Conservation (phyloP, 495 filamentous ascomycete genomes). For the Sordaria brevicollis region DNA sequence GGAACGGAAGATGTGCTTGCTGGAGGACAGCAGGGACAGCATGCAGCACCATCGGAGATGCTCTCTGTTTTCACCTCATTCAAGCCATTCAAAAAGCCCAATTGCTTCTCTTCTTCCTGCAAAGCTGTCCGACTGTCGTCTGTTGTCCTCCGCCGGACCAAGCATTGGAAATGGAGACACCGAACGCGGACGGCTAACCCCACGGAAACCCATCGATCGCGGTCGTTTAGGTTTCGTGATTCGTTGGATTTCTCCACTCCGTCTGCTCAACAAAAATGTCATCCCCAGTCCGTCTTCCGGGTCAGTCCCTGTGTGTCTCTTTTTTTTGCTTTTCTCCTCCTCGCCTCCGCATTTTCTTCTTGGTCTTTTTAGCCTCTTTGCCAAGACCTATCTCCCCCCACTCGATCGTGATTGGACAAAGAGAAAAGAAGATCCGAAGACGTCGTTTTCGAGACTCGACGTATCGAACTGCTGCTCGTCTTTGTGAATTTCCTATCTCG, state of each 20-base stretch:
- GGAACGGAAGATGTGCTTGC: not conserved
- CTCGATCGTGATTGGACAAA: not conserved
- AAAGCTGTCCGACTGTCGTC: not conserved
- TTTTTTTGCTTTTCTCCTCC: no score
- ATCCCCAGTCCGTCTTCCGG: not conserved
- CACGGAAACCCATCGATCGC: not conserved
- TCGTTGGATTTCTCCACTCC: not conserved
- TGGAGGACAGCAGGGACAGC: not conserved
- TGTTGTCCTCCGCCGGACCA: not conserved
- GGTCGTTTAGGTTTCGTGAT: not conserved
- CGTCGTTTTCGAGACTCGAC: no score
- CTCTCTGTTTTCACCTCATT: not conserved
- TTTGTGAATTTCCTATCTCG: not conserved
- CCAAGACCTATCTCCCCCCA: not conserved
- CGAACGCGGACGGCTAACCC: not conserved
- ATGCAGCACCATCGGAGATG: not conserved
- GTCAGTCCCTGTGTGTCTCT: not conserved
- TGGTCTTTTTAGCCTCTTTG: not conserved
- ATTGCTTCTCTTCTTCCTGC: not conserved
- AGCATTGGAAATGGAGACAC: not conserved
- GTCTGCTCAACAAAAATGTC: not conserved
- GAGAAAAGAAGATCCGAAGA: not conserved
- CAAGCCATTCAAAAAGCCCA: not conserved
- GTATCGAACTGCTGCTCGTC: not conserved
- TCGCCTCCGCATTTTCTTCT: slow-evolving; percentile 6